phyloP scores from a whole-genome alignment of 306 rosid genomes.

The Prinsepia uniflora region DNA sequence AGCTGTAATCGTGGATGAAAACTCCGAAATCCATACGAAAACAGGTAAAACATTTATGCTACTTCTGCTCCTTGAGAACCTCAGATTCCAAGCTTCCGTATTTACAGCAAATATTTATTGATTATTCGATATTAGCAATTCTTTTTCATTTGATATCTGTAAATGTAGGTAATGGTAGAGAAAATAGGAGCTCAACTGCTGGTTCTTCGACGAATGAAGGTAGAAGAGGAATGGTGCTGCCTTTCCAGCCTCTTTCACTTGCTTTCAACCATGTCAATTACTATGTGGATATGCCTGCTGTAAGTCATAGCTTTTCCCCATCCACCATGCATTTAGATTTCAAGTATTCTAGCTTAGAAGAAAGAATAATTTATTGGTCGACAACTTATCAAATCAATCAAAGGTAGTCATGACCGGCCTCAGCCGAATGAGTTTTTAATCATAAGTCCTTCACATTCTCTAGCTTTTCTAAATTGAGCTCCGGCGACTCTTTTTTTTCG shows the following conservation, averaged over 20 bases:
- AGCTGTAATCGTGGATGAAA: constrained; percentile 42
- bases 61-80: neutral
- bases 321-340: neutral
- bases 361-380: no score
- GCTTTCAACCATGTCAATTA: constrained; percentile 23
- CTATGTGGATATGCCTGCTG: constrained; percentile 32
- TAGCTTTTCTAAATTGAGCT: no score
- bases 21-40: constrained; percentile 17
- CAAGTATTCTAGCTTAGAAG: no score
- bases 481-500: no score
- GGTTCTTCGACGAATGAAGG: neutral
- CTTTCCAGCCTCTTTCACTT: constrained; percentile 34
- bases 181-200: neutral
- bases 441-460: no score
- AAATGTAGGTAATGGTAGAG: neutral
- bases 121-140: neutral
- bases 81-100: no score
- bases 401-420: no score
- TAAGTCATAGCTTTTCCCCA: neutral
- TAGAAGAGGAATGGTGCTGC: constrained; percentile 32
- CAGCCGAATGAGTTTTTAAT: no score
- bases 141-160: neutral
- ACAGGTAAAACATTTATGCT: neutral
- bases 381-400: no score
- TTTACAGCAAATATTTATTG: neutral